Evolutionary conservation across 805 yeast genomes (phyloP), one percentile per base, ranked within the genome.

Genomic region (Komagataella pseudopastoris): DNA sequence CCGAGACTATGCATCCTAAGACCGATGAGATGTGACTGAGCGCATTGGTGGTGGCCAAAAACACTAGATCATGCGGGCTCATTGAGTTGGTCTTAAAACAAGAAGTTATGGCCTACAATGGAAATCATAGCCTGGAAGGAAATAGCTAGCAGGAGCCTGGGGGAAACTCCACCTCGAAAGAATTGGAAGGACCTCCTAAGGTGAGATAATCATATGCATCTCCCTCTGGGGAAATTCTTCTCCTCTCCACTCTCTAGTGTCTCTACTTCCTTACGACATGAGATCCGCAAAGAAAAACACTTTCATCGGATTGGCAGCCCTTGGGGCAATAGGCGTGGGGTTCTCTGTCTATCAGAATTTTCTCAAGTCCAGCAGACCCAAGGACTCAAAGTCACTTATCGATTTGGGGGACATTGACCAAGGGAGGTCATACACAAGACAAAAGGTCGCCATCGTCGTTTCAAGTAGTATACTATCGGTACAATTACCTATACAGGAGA

Each of bases 11-110:
- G 20, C 80, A 69, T 43, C 63, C 63, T 46, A 77, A 60, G 4
- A 78, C 74, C 2, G 70, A 67, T 1, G 76, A 66, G 6, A 77
- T 68, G 53, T 77, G 80, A 7, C 68, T 62, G 17, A 75, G 59
- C 43, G 72, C 69, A 4, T 69, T 67, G 0, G 81, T 77, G 0
- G 79, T 61, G 0, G 80, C 81, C 2, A 49, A 45, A 51, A 59
- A 59, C 23, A 56, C 39, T 8, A 30, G 39, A 30, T 30, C 39
- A 30, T 30, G 39, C 14, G 39, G 14, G 39, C 39, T 8, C 39
- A 30, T 30, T 30, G 39, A 30, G 39, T 30, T 30, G 39, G 14
- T 30, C 39, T 30, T 10, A 30, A n/a, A 4, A 30, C 39, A 30
- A 30, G 39, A n/a, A 30, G 39, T 10, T 30, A 12, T 6, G 39